phyloP scores from a whole-genome alignment of 352 stramenopile species.

The Phytophthora cryptogea region DNA sequence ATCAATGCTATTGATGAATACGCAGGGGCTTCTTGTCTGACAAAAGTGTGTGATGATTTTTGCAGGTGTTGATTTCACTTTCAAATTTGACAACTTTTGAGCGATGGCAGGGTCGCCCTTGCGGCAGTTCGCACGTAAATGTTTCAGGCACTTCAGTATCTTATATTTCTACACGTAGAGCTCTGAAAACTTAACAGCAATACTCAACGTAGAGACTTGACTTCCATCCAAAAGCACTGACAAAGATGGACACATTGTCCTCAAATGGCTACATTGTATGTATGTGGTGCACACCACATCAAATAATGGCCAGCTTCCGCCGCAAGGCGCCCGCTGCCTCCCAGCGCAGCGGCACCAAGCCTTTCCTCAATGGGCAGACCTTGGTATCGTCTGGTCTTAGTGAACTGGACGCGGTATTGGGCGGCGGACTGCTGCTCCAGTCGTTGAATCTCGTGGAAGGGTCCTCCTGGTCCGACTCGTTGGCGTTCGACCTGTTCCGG shows the following conservation, averaged over 20 bases:
- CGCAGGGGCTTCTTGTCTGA: neutral
- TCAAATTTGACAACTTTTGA: neutral
- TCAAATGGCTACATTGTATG: neutral
- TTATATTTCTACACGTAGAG: no score
- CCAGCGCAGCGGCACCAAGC: conserved; percentile 50
- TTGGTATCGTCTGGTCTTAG: conserved; percentile 57
- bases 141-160: no score
- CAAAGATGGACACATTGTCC: no score
- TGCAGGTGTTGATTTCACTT: neutral
- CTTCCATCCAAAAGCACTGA: no score
- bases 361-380: conserved; percentile 72
- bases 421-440: conserved; percentile 56
- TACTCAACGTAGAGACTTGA: no score
- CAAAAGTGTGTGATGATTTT: neutral
- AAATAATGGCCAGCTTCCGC: conserved; percentile 50
- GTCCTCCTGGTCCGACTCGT: conserved; percentile 24
- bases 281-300: neutral
- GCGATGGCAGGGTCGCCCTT: no score
- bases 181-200: no score
- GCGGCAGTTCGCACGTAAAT: no score
- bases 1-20: no score
- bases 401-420: conserved; percentile 59
- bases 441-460: conserved; percentile 59
- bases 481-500: conserved; percentile 59
- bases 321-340: conserved; percentile 27